These are phyloP conservation scores for Eremothecium cymbalariae DNA, from an alignment of 1,139 yeast genomes.

Conservation along the genomic window DNA sequence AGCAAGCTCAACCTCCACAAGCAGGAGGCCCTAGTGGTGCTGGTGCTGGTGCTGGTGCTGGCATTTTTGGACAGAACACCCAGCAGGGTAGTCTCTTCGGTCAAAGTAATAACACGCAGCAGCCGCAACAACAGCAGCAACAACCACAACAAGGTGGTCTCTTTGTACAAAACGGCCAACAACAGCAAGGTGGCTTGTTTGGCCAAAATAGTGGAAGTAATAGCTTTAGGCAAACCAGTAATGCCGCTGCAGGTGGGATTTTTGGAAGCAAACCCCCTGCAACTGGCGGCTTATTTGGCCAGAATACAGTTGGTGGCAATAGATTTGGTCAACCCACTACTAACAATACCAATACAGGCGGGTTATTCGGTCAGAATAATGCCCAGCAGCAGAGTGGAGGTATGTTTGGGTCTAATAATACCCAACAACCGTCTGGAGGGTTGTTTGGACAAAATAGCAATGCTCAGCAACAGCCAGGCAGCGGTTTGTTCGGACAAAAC, in stretches of 20 bases:
- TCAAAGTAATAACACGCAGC: slow-evolving; percentile 16
- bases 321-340: slow-evolving; percentile 15
- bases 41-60: no score
- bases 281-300: slow-evolving; percentile 31
- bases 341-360: slow-evolving; percentile 11
- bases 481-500: slow-evolving; percentile 23
- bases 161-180: slow-evolving; percentile 25
- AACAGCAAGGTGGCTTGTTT: slow-evolving; percentile 11
- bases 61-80: slow-evolving; percentile 24
- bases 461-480: slow-evolving; percentile 17
- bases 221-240: slow-evolving; percentile 35
- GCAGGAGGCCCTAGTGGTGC: slow-evolving; percentile 34
- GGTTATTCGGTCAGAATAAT: slow-evolving; percentile 30
- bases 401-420: slow-evolving; percentile 26
- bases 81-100: slow-evolving; percentile 15
- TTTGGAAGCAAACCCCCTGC: slow-evolving; percentile 38
- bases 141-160: slow-evolving; percentile 21
- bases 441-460: slow-evolving; percentile 27
- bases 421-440: slow-evolving; percentile 17
- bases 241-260: slow-evolving; percentile 28
- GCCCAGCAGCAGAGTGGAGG: slow-evolving; percentile 24
- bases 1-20: slow-evolving; percentile 12
- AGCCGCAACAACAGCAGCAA: slow-evolving; percentile 2
- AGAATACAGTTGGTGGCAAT: slow-evolving; percentile 10
- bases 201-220: slow-evolving; percentile 19